Evolutionary conservation across 164 flowering plant genomes (phyloP).

Genomic region (Hamamelis virginiana): DNA sequence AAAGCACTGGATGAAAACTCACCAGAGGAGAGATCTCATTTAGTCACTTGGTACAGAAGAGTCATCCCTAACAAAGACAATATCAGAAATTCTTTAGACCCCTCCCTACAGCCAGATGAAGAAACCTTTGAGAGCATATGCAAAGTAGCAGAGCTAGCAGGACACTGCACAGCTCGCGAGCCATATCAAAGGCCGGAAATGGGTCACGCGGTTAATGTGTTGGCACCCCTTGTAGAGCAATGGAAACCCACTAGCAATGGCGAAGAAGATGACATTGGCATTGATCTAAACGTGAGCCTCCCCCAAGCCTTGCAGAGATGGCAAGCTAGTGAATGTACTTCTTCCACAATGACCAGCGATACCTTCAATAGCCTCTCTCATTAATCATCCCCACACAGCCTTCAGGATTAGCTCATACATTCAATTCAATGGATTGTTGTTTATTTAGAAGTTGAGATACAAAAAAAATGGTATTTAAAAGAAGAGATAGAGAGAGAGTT

Average conservation of each 20-base stretch:
- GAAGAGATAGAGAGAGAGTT: too few relatives aligned
- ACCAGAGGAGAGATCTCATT: conserved; percentile 42
- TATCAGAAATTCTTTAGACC: conserved; percentile 33
- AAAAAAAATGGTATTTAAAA: not conserved
- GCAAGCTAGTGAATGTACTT: conserved; percentile 36
- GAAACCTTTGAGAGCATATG: conserved; percentile 43
- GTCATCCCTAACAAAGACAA: conserved; percentile 34
- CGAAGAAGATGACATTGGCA: conserved; percentile 29
- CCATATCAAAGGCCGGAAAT: conserved; percentile 56
- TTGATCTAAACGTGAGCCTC: conserved; percentile 34
- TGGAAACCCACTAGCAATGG: conserved; percentile 44
- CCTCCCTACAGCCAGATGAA: conserved; percentile 37
- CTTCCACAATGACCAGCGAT: conserved; percentile 12
- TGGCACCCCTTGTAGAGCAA: conserved; percentile 54
- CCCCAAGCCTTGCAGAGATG: conserved; percentile 35
- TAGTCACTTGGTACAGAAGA: conserved; percentile 53
- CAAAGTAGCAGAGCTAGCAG: conserved; percentile 51
- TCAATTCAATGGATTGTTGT: conserved; percentile 9
- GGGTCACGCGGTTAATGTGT: conserved; percentile 50
- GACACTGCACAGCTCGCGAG: conserved; percentile 57
- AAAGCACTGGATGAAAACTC: conserved; percentile 33
- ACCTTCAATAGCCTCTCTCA: conserved; percentile 5
- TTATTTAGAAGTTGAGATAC: not conserved
- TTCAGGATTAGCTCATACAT: conserved; percentile 13
- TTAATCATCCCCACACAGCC: conserved; percentile 11